Base-by-base conservation (phyloP, 2,329 filamentous ascomycete genomes). In the Ramichloridium luteum region DNA sequence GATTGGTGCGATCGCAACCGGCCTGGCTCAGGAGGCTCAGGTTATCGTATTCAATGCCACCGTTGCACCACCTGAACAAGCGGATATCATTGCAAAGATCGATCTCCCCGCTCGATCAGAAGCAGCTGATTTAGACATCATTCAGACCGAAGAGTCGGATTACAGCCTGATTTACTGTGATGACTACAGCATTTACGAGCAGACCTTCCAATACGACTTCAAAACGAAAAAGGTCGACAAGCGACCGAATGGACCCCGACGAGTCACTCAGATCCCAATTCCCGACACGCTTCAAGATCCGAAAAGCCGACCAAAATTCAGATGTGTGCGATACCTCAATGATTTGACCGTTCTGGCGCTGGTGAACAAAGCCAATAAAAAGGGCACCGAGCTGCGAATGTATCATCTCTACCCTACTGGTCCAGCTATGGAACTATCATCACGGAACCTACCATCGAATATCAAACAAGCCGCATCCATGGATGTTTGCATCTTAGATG, bases 151-250 rank as follows among this genome's bases (percentile, higher is more conserved):
- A 8, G 63, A 71, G 11, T 65, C 71, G 20, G 62, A 69, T 23
- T 90, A 80, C 53, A 70, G 77, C 44, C 61, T 94, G 32, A 77
- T 77, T 3, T 94, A 84, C 56, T 86, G 80, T 56, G 76, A 80
- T 46, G 76, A 83, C 41, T 65, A 78, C 50, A 74, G 84, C 43
- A 67, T 96, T 29, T 80, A 76, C 56, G 60, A 79, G 20, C 66
- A 80, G 45, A 70, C 71, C 17, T 57, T 83, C 28, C 57, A 62
- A 13, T 64, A 66, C 25, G 62, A 67, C 37, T 65, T 66, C 29
- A 45, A 37, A 5, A 53, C 54, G 32, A 59, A 54, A 32, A 60
- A 58, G 34, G 43, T 43, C 8, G 42, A 54, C 28, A 48, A 51
- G 36, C 44, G 46, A 26, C 51, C 55, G 54, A 43, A 66, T 62